phyloP scores from a whole-genome alignment of 805 yeast genomes.

The Maudiozyma saulgeensis region DNA sequence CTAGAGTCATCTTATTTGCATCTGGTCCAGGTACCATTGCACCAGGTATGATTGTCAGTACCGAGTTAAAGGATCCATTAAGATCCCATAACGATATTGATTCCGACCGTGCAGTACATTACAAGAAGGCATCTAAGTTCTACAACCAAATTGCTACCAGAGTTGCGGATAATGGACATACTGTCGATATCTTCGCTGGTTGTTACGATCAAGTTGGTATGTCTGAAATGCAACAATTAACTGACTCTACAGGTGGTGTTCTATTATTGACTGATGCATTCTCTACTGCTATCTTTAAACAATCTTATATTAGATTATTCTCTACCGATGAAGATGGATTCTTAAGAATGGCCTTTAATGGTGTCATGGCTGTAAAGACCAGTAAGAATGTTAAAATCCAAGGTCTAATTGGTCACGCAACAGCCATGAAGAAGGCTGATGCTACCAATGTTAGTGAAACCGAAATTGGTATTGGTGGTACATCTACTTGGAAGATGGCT shows the following conservation, averaged over 20 bases:
- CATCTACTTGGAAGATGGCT: slow-evolving; percentile 81
- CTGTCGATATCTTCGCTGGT: slow-evolving; percentile 87
- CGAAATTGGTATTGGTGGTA: slow-evolving; percentile 89
- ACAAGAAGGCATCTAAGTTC: slow-evolving; percentile 74
- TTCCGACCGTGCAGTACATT: slow-evolving; percentile 79
- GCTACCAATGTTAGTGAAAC: slow-evolving; percentile 77
- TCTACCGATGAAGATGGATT: slow-evolving; percentile 80
- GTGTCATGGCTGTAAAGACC: slow-evolving; percentile 77
- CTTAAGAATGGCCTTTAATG: slow-evolving; percentile 85
- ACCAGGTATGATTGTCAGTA: slow-evolving; percentile 90
- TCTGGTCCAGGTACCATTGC: slow-evolving; percentile 93
- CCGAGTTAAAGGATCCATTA: slow-evolving; percentile 87
- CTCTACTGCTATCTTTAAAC: slow-evolving; percentile 89
- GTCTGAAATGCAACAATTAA: slow-evolving; percentile 81
- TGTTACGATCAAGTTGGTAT: slow-evolving; percentile 95
- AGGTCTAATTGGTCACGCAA: slow-evolving; percentile 91
- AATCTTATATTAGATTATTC: slow-evolving; percentile 80
- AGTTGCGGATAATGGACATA: slow-evolving; percentile 64
- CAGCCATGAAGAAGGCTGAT: slow-evolving; percentile 55
- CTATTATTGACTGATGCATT: slow-evolving; percentile 84
- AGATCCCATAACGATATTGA: slow-evolving; percentile 97
- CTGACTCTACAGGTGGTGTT: slow-evolving; percentile 85
- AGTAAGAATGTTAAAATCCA: slow-evolving; percentile 80
- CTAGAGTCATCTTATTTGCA: slow-evolving; percentile 80
- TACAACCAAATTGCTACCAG: slow-evolving; percentile 67